Evolutionary conservation across 768 basidiomycete genomes (phyloP).

Genomic region (Hortiboletus campestris): DNA sequence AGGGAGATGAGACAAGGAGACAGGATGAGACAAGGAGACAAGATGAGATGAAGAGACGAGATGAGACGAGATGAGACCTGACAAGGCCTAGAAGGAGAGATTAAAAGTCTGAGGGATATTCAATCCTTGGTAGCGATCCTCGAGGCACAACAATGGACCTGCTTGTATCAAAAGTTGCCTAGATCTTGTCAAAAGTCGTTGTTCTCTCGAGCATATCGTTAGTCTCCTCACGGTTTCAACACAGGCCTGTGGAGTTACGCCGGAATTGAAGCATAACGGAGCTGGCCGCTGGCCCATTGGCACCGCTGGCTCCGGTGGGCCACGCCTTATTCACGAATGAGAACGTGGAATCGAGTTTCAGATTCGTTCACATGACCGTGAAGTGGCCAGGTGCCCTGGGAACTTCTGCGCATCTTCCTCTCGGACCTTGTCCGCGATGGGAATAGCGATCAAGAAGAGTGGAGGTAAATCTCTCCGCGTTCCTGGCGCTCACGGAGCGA

Average conservation of each 20-base stretch:
- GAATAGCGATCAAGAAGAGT: conserved; percentile 48
- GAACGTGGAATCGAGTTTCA: not conserved
- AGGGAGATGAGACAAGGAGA: no score
- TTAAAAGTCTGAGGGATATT: not conserved
- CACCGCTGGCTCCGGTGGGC: not conserved
- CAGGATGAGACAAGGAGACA: no score
- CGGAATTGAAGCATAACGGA: not conserved
- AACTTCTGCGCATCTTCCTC: conserved; percentile 1
- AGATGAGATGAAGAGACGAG: no score
- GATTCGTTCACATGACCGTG: not conserved
- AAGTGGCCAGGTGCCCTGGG: not conserved
- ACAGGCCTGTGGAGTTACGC: not conserved
- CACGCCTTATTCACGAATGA: not conserved
- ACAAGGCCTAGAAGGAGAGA: no score
- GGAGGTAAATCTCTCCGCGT: no score
- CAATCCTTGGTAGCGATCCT: not conserved
- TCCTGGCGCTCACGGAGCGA: no score
- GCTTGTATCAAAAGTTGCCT: not conserved
- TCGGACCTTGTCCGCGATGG: not conserved
- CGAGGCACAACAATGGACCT: not conserved
- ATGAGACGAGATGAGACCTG: no score
- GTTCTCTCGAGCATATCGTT: not conserved
- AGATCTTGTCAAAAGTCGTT: not conserved
- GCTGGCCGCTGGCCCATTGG: not conserved
- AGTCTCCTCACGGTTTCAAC: not conserved